phyloP scores from a whole-genome alignment of 352 stramenopile genomes.

The Globisporangium canariense region DNA sequence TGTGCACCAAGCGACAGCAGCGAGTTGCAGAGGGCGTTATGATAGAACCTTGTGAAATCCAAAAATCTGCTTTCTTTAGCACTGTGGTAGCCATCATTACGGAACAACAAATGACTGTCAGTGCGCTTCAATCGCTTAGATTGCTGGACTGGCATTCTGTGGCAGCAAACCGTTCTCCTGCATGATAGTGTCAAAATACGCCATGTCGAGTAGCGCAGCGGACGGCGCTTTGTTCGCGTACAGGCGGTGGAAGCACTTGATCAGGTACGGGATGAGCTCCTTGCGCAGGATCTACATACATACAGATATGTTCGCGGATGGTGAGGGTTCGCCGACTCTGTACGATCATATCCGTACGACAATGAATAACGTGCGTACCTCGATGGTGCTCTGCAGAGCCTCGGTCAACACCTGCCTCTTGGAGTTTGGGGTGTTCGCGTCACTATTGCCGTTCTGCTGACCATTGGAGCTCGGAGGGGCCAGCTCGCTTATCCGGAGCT shows the following conservation, averaged over 20 bases:
- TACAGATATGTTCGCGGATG: conserved; percentile 3
- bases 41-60: background rate
- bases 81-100: background rate
- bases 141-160: conserved; percentile 2
- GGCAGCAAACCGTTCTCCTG: conserved; percentile 29
- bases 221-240: conserved; percentile 38
- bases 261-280: conserved; percentile 63
- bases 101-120: background rate
- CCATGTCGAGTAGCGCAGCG: conserved; percentile 16
- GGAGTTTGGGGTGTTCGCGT: conserved; percentile 10
- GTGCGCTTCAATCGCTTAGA: background rate
- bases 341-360: too few relatives aligned
- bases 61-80: background rate
- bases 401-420: conserved; percentile 28
- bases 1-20: conserved; percentile 30
- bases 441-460: conserved; percentile 4
- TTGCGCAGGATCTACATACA: conserved; percentile 39
- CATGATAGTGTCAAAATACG: conserved; percentile 46
- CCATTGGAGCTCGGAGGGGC: background rate
- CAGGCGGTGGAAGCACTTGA: conserved; percentile 71
- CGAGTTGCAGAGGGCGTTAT: background rate
- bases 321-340: background rate
- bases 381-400: conserved; percentile 50
- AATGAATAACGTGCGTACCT: conserved; percentile 25
- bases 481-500: conserved; percentile 24